Evolutionary conservation across 257 asterid genomes (phyloP).

Genomic region (Fraxinus anomala): DNA sequence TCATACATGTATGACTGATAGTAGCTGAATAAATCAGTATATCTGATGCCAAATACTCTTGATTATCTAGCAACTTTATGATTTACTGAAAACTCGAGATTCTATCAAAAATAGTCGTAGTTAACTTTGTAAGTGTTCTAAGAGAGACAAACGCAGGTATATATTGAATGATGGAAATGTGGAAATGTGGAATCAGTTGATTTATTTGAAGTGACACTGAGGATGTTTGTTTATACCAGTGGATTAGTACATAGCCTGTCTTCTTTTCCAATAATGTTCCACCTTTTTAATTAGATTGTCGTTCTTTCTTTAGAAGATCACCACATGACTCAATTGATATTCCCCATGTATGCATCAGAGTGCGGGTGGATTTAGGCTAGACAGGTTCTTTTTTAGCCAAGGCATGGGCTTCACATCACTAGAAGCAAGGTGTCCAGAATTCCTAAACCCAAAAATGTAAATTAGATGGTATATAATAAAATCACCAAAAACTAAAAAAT

Average conservation of each 20-base stretch:
- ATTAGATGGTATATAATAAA: not conserved
- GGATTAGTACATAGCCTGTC: not conserved
- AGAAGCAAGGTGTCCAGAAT: not conserved
- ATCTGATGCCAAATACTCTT: slow-evolving; percentile 16
- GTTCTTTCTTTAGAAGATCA: not conserved
- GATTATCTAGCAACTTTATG: not conserved
- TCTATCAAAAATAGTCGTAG: not conserved
- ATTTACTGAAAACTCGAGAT: not conserved
- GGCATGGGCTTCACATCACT: not conserved
- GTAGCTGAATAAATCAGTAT: not conserved
- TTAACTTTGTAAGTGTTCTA: not conserved
- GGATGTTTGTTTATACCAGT: not conserved
- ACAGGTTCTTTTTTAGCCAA: not conserved
- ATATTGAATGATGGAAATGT: not conserved
- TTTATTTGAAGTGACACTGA: not conserved
- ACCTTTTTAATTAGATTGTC: not conserved
- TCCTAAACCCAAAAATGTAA: not conserved
- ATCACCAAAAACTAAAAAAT: not conserved
- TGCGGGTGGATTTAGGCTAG: not conserved
- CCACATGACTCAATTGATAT: not conserved
- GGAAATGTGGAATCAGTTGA: not conserved
- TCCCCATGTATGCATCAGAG: not conserved
- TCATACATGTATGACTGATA: not conserved
- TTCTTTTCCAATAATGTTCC: not conserved
- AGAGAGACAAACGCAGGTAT: not conserved